These are phyloP conservation scores for Ganoderma boninense DNA, from an alignment of 1,284 basidiomycete genomes.

Conservation along the genomic window DNA sequence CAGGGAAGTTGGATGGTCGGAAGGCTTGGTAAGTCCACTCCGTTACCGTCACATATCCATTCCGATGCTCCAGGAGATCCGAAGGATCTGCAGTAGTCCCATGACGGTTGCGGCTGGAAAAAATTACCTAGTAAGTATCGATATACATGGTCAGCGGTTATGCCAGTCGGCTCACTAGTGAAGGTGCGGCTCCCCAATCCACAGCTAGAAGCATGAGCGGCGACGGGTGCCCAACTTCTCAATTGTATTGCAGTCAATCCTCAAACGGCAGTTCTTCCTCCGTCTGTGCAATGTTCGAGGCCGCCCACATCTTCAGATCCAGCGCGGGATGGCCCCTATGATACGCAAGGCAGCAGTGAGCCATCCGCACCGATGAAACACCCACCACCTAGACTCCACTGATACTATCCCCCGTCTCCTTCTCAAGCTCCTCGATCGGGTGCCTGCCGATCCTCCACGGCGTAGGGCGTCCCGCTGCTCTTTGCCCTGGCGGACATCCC, in stretches of 20 bases:
- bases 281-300: not conserved
- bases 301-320: not conserved
- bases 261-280: not conserved
- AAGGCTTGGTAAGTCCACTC: not conserved
- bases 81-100: constrained; percentile 22
- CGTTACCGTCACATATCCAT: not conserved
- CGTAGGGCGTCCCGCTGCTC: not conserved
- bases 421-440: constrained; percentile 2
- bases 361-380: not conserved
- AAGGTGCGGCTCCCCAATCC: not conserved
- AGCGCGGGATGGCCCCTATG: not conserved
- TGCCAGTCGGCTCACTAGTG: not conserved
- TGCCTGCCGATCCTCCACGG: constrained; percentile 2
- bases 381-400: not conserved
- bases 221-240: not conserved
- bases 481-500: not conserved
- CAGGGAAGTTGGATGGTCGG: not conserved
- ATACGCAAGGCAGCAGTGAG: constrained; percentile 1
- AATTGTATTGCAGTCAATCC: not conserved
- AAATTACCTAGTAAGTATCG: not conserved
- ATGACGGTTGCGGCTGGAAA: constrained; percentile 19
- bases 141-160: constrained; percentile 8
- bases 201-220: not conserved
- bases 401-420: not conserved
- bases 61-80: constrained; percentile 1